Base-by-base conservation (phyloP, 768 basidiomycete genomes). In the Clitopilus hobsonii region DNA sequence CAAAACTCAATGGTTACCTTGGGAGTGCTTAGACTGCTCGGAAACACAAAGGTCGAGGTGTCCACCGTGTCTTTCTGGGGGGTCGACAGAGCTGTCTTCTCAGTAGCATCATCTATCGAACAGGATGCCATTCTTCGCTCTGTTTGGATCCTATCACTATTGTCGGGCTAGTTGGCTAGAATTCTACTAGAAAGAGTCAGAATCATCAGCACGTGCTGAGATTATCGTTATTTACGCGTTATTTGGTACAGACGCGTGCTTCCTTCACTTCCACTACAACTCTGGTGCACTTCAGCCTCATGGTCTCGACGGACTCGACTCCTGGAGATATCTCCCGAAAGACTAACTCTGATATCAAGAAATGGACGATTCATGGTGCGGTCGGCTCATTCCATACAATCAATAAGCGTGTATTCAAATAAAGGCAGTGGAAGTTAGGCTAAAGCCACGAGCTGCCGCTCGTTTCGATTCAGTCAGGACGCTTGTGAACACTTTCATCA, bases 1-100 rank as follows among this genome's bases (percentile, higher is more conserved):
- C 94, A 98, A 65, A 93, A 98, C 68, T 98, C 94, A 58, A 98
- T 89, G 6, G 80, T 80, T n/a, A 96, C 71, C 25, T 80, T 80
- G 2, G 89, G 69, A 16, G 64, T 59, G 6, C 64, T 59, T 30
- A 76, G 64, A 20, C 76, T 71, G 6, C 66, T 68, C 2, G 86
- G 88, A 54, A 81, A 79, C 8, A 79, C 67, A 64, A 89, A 88
- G 0, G 79, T 79, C 0, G 78, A 66, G 2, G 77, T 71, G 57
- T 86, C 79, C 38, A 78, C 60, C 6, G 67, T 52, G 18, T 56
- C 45, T 29, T 30, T 25, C 20, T 18, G 22, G 5, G 36, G 27
- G 29, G 52, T n/a, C 20, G 20, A 13, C 3, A 32, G 22, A 51
- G 25, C 20, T 29, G 57, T 53, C 25, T 5, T 27, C 13, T 27